phyloP scores from a whole-genome alignment of 2,329 filamentous ascomycete genomes.

The Neophaeococcomyces aloes region DNA sequence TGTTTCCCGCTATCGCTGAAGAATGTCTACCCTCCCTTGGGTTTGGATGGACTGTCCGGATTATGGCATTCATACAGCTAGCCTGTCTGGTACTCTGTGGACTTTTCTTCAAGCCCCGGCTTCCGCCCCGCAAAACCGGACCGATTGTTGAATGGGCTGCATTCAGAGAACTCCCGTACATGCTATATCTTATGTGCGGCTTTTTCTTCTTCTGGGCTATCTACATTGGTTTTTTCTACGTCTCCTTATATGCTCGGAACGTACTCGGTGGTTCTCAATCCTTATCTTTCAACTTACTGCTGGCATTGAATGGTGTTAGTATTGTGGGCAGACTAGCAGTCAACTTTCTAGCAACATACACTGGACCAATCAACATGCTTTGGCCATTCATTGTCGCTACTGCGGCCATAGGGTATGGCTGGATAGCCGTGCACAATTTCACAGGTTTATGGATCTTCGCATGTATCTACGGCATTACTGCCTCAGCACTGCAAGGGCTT shows the following conservation, averaged over 20 bases:
- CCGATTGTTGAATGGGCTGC: constrained; percentile 42
- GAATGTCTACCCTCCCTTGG: constrained; percentile 50
- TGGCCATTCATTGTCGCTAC: constrained; percentile 40
- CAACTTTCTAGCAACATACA: constrained; percentile 43
- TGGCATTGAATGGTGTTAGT: constrained; percentile 56
- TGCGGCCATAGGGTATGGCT: constrained; percentile 40
- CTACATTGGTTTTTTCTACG: constrained; percentile 45
- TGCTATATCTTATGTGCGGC: constrained; percentile 32
- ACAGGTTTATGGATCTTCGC: constrained; percentile 52
- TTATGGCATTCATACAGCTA: constrained; percentile 51
- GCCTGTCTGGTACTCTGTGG: constrained; percentile 29
- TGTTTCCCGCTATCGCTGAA: constrained; percentile 50
- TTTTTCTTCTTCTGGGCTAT: constrained; percentile 42
- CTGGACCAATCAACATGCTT: constrained; percentile 53
- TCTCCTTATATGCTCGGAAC: constrained; percentile 32
- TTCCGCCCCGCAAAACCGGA: constrained; percentile 41
- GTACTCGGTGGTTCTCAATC: constrained; percentile 32
- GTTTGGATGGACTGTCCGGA: constrained; percentile 55
- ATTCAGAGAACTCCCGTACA: constrained; percentile 42
- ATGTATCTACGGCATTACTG: constrained; percentile 53
- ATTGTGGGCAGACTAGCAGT: constrained; percentile 48
- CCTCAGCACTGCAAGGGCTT: constrained; percentile 53
- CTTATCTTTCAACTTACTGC: constrained; percentile 48
- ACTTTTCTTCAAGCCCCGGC: constrained; percentile 38
- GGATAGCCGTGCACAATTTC: constrained; percentile 46